Evolutionary conservation across 108 stramenopile genomes (phyloP).

Genomic region (Fistulifera solaris): DNA sequence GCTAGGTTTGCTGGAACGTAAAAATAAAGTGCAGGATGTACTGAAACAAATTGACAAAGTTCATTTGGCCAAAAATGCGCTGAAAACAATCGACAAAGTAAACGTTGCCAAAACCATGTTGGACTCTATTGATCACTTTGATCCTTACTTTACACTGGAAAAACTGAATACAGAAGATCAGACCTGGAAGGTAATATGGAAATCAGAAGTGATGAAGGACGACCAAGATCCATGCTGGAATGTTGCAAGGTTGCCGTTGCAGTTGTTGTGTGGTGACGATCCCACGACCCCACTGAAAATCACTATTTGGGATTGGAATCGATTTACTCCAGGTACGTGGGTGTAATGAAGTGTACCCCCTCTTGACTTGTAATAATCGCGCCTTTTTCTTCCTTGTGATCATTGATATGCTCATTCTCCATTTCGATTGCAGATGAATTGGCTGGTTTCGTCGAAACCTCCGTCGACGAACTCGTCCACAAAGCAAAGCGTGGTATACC

Average conservation of each 20-base stretch:
- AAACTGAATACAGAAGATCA: slow-evolving; percentile 45
- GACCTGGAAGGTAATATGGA: slow-evolving; percentile 50
- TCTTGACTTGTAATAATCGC: too few species aligned
- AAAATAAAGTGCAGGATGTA: slow-evolving; percentile 6
- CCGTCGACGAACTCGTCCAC: slow-evolving; percentile 29
- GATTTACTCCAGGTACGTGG: slow-evolving; percentile 14
- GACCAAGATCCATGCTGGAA: slow-evolving; percentile 40
- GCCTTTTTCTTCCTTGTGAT: too few species aligned
- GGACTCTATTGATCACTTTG: slow-evolving; percentile 16
- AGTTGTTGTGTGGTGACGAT: slow-evolving; percentile 45
- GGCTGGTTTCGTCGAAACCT: slow-evolving; percentile 53
- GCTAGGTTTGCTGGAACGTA: slow-evolving; percentile 24
- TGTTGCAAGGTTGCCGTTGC: slow-evolving; percentile 36
- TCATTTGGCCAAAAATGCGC: neutral
- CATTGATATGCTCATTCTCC: too few species aligned
- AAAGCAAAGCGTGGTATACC: slow-evolving; percentile 25
- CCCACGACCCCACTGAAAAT: slow-evolving; percentile 45
- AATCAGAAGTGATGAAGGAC: slow-evolving; percentile 40
- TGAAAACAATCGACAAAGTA: slow-evolving; percentile 1
- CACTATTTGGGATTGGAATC: slow-evolving; percentile 43
- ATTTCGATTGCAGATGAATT: slow-evolving; percentile 11
- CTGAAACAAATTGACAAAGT: neutral
- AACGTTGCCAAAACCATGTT: slow-evolving; percentile 14
- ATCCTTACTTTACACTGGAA: slow-evolving; percentile 38
- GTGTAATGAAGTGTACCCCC: too few species aligned